Percentiles rank a stretch among this genome's conserved stretches.
Conservation (phyloP, 2,329 filamentous ascomycete genomes). For the Neopestalotiopsis rosae region DNA sequence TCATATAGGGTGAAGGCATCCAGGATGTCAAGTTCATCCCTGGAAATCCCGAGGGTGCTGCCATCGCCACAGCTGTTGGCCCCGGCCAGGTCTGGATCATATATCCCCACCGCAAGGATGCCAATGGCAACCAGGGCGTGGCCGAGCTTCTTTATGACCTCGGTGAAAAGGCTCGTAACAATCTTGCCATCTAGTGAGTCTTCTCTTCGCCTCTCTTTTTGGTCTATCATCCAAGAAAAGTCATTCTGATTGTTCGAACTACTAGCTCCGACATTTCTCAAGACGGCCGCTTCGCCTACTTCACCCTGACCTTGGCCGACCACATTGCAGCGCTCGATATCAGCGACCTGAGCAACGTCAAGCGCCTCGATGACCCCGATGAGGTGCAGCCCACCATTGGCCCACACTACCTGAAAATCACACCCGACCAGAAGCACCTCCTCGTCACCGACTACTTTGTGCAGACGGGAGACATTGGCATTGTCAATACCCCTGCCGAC, state of each 20-base stretch:
- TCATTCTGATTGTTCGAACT: background rate
- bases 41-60: constrained; percentile 61
- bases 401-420: constrained; percentile 69
- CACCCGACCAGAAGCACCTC: constrained; percentile 67
- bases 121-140: constrained; percentile 60
- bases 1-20: constrained; percentile 55
- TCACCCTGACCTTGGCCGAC: constrained; percentile 65
- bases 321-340: constrained; percentile 68
- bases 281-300: constrained; percentile 63
- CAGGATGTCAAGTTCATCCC: constrained; percentile 72
- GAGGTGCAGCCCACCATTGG: constrained; percentile 64
- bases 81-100: constrained; percentile 69
- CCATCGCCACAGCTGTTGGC: constrained; percentile 64
- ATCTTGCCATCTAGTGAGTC: constrained; percentile 59
- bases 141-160: constrained; percentile 64
- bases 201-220: background rate
- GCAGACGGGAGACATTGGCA: constrained; percentile 63
- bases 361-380: constrained; percentile 65
- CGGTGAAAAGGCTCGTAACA: constrained; percentile 59
- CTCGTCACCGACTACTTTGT: constrained; percentile 72
- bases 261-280: constrained; percentile 58
- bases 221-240: background rate
- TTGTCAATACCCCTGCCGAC: constrained; percentile 66
- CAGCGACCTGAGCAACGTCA: constrained; percentile 62
- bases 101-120: constrained; percentile 63